Conservation (phyloP, 352 stramenopile species). For the Thraustotheca clavata region DNA sequence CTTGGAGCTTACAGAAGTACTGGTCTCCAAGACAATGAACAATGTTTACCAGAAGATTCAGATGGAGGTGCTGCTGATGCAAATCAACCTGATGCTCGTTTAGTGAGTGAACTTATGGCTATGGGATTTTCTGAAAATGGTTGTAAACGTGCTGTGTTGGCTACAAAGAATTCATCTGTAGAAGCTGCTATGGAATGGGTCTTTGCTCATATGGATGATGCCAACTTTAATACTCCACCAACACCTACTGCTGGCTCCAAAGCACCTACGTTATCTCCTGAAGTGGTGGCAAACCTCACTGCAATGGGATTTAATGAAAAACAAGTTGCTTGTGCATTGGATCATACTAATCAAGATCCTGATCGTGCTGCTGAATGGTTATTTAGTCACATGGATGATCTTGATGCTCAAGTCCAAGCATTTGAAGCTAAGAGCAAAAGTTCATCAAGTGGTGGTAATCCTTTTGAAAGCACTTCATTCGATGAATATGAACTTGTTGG, state of each 20-base stretch:
- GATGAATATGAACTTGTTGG: slow-evolving; percentile 91
- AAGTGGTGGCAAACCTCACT: slow-evolving; percentile 54
- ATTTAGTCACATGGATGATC: slow-evolving; percentile 96
- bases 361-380: slow-evolving; percentile 97
- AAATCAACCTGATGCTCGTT: slow-evolving; percentile 65
- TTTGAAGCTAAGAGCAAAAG: slow-evolving; percentile 65
- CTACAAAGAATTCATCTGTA: slow-evolving; percentile 81
- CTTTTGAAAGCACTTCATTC: slow-evolving; percentile 47
- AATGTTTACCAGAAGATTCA: slow-evolving; percentile 73
- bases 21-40: slow-evolving; percentile 79
- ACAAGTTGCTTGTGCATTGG: slow-evolving; percentile 89
- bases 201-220: slow-evolving; percentile 97
- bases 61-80: slow-evolving; percentile 11
- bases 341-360: slow-evolving; percentile 83
- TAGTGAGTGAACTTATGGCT: slow-evolving; percentile 92
- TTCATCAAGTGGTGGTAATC: slow-evolving; percentile 25
- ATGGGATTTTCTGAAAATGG: slow-evolving; percentile 99
- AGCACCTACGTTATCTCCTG: slow-evolving; percentile 14
- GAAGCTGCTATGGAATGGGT: slow-evolving; percentile 98
- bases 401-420: slow-evolving; percentile 86
- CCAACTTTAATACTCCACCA: slow-evolving; percentile 95
- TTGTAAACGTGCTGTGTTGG: slow-evolving; percentile 92
- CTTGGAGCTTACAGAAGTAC: slow-evolving; percentile 54
- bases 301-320: slow-evolving; percentile 85
- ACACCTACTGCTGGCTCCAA: slow-evolving; percentile 18